Base-by-base conservation (phyloP, 495 filamentous ascomycete genomes). In the Parathielavia appendiculata region DNA sequence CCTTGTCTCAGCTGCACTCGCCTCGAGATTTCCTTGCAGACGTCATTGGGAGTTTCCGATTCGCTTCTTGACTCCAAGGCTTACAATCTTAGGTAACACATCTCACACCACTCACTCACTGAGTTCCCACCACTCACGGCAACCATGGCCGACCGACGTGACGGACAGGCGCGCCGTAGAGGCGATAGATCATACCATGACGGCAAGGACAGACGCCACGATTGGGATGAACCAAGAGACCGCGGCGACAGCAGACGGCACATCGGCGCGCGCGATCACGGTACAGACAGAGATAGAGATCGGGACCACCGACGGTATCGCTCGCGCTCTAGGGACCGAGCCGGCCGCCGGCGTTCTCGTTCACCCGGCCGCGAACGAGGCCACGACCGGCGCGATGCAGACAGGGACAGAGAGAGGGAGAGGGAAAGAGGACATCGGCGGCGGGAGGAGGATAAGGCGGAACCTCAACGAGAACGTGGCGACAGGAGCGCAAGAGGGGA, bases 271-370 rank as follows among this genome's bases (percentile, higher is more conserved):
- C 59, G 65, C 23, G 65, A 64, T 20, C 63, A 62, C 40, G 66
- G 66, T 44, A 61, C 67, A 46, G 72, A 75, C 34, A 66, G 71
- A 34, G 72, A 61, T 13, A 64, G 65, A 19, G 68, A 75, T 46
- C 63, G 69, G 19, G 26, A 30, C 26, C 63, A 61, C 54, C 57
- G 69, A 11, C 61, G 66, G 55, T 71, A 72, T 46, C 74, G 71
- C 51, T 76, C 74, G 0, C 66, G 75, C 47, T 78, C 75, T 0
- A 69, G 66, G 52, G 72, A 77, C 40, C 62, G 67, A 23, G 66
- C 63, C 56, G 75, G 59, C 45, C 65, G 66, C 56, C 57, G 62
- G 22, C 68, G 67, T 23, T 65, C 69, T 12, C 66, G 66, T 16
- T 66, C 67, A 10, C 70, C 73, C 0, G 62, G 69, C 10, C 72